These are phyloP conservation scores for Galerina marginata DNA, from an alignment of 768 basidiomycete genomes.

Conservation along the genomic window DNA sequence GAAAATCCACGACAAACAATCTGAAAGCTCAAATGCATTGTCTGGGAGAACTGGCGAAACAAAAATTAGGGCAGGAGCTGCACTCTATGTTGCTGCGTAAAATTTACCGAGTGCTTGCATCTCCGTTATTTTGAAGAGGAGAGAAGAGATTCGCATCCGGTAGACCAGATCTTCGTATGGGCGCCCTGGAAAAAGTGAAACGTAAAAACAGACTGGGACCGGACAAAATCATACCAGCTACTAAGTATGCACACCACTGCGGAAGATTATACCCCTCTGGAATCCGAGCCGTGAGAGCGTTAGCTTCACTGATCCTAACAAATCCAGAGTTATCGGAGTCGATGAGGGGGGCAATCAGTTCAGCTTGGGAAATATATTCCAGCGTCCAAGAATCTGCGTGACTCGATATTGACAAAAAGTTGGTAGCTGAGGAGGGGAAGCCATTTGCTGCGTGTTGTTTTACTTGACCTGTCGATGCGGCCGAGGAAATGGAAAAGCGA, in stretches of 20 bases:
- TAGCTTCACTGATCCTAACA: conserved; percentile 29
- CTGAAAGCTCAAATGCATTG: neutral
- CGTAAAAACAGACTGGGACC: neutral
- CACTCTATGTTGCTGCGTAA: neutral
- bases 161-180: conserved; percentile 27
- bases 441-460: neutral
- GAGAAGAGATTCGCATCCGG: conserved; percentile 20
- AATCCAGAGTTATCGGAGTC: conserved; percentile 27
- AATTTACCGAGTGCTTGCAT: conserved; percentile 21
- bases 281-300: conserved; percentile 21
- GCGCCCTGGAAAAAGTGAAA: conserved; percentile 17
- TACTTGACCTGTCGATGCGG: neutral
- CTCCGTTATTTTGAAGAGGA: conserved; percentile 18
- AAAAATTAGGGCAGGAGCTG: neutral
- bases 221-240: conserved; percentile 20
- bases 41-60: neutral
- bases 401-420: too few relatives aligned
- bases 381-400: conserved; percentile 27
- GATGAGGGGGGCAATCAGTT: conserved; percentile 20
- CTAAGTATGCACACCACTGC: conserved; percentile 28
- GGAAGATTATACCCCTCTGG: conserved; percentile 27
- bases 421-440: neutral
- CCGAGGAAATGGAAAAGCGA: conserved; percentile 12
- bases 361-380: conserved; percentile 19
- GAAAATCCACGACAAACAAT: neutral